Evolutionary conservation across 139 green algal species (phyloP).

Genomic region (Chlamydomonas asymmetrica): DNA sequence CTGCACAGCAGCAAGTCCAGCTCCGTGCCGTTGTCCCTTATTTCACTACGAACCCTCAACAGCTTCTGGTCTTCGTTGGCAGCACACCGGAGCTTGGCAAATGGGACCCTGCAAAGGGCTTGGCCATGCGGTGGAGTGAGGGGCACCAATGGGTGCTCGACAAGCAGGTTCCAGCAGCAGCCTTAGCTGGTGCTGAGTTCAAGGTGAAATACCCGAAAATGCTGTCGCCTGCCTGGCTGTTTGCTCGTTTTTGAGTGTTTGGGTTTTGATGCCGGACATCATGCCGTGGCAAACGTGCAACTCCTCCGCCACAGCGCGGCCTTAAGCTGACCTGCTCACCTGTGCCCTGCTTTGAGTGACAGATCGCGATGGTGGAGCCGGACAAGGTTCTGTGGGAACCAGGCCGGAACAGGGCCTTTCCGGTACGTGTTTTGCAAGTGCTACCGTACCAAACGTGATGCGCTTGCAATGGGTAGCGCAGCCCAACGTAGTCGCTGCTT

Average conservation of each 20-base stretch:
- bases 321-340: too few species aligned
- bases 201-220: conserved; percentile 2
- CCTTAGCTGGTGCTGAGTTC: conserved; percentile 13
- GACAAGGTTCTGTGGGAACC: conserved; percentile 12
- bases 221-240: background rate
- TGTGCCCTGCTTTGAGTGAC: background rate
- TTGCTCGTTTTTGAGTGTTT: background rate
- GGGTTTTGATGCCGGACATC: background rate
- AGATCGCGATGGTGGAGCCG: conserved; percentile 17
- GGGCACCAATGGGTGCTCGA: conserved; percentile 15
- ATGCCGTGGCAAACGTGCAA: background rate
- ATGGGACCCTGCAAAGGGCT: conserved; percentile 14
- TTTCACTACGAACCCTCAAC: conserved; percentile 14
- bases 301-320: too few species aligned
- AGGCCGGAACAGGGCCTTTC: conserved; percentile 7
- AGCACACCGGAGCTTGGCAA: conserved; percentile 2
- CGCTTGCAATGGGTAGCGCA: background rate
- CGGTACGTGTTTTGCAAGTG: too few species aligned
- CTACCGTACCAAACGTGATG: conserved; percentile 4
- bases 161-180: background rate
- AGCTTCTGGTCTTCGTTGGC: conserved; percentile 29
- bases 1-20: too few species aligned
- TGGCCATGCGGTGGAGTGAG: conserved; percentile 16
- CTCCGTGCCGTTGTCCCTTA: too few species aligned
- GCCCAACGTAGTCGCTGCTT: too few species aligned